These are phyloP conservation scores for Chondrostereum purpureum DNA, from an alignment of 1,284 basidiomycete species.

Conservation along the genomic window DNA sequence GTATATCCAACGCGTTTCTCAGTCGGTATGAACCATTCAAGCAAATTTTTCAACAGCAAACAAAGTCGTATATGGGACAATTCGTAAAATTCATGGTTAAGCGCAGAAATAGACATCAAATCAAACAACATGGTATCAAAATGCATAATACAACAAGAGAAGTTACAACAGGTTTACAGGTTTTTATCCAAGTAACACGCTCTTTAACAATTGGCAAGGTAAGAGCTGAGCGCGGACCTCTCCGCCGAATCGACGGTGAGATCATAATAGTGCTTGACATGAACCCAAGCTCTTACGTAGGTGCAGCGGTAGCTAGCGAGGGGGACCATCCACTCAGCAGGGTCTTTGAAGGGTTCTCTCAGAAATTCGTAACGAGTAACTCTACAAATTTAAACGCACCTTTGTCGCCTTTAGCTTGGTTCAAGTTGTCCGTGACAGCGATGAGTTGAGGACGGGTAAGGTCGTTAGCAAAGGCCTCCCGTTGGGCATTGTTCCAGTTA, in stretches of 20 bases:
- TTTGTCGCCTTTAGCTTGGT: constrained; percentile 15
- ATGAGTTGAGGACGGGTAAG: constrained; percentile 45
- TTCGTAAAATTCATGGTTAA: too few relatives aligned
- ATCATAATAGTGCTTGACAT: constrained; percentile 43
- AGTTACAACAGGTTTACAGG: too few relatives aligned
- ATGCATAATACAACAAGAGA: too few relatives aligned
- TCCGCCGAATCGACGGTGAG: constrained; percentile 37
- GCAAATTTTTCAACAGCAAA: too few relatives aligned
- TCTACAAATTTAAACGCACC: not conserved
- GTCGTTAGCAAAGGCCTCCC: constrained; percentile 47
- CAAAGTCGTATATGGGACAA: too few relatives aligned
- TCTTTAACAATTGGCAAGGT: constrained; percentile 21
- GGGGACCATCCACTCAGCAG: constrained; percentile 42
- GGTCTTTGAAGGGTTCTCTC: constrained; percentile 26
- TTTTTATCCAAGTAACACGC: too few relatives aligned
- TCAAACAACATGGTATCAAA: too few relatives aligned
- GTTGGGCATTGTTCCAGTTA: constrained; percentile 39
- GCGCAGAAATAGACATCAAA: too few relatives aligned
- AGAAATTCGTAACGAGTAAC: not conserved
- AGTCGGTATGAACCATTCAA: too few relatives aligned
- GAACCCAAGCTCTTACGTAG: constrained; percentile 41
- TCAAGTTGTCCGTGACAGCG: constrained; percentile 32
- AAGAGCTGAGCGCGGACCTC: constrained; percentile 24
- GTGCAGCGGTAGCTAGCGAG: constrained; percentile 38
- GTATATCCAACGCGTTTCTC: too few relatives aligned